Percentiles rank a stretch among this genome's conserved stretches.
These are phyloP conservation scores for Mycena amicta DNA, from an alignment of 768 basidiomycete genomes.

Conservation along the genomic window DNA sequence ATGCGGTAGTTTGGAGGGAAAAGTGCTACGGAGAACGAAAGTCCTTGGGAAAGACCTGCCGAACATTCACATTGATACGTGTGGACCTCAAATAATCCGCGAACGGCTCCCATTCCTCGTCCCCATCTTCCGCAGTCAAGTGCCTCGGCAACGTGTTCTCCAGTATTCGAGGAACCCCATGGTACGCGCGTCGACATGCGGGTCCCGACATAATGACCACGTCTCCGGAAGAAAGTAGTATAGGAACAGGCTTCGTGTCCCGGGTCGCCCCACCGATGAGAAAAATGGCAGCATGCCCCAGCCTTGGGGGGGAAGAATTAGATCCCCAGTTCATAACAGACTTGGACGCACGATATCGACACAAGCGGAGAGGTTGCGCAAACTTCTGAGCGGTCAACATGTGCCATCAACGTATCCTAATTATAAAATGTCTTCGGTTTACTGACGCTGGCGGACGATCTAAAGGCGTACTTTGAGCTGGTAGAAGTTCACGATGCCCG, in stretches of 20 bases:
- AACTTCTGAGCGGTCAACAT: slow-evolving; percentile 96
- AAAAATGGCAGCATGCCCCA: slow-evolving; percentile 89
- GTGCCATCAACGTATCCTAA: slow-evolving; percentile 95
- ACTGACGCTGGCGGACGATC: not conserved
- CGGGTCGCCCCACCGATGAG: slow-evolving; percentile 85
- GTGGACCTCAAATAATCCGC: slow-evolving; percentile 64
- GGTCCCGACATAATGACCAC: slow-evolving; percentile 92
- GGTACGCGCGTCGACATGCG: slow-evolving; percentile 83
- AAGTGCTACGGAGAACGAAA: too few relatives aligned
- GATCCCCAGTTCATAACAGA: too few relatives aligned
- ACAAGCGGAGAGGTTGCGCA: slow-evolving; percentile 91
- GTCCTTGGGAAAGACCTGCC: slow-evolving; percentile 83
- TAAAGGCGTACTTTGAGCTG: slow-evolving; percentile 60
- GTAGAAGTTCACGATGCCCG: slow-evolving; percentile 96
- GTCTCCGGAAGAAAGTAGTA: slow-evolving; percentile 90
- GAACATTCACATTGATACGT: slow-evolving; percentile 89
- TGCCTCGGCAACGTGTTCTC: slow-evolving; percentile 76
- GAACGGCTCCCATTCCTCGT: slow-evolving; percentile 60
- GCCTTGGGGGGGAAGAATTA: slow-evolving; percentile 42
- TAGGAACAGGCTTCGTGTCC: slow-evolving; percentile 73
- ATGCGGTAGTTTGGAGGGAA: too few relatives aligned
- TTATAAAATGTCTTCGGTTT: slow-evolving; percentile 4
- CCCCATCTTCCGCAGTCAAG: slow-evolving; percentile 44
- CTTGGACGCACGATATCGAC: slow-evolving; percentile 84
- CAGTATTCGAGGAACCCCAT: slow-evolving; percentile 90